phyloP scores from a whole-genome alignment of 768 basidiomycete genomes.

The Russula brevipes region DNA sequence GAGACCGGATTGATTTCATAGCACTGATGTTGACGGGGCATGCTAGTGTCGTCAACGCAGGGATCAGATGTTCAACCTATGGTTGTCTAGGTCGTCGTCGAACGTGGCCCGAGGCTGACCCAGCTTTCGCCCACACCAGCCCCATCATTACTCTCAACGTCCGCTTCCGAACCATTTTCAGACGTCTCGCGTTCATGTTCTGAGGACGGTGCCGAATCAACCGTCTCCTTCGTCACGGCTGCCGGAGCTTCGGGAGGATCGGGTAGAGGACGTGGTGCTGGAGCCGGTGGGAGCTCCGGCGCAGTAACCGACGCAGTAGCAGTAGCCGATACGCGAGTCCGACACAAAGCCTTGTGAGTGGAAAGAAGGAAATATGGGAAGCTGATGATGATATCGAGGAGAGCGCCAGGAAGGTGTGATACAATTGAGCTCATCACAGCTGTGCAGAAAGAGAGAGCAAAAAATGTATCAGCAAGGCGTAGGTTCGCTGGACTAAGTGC shows the following conservation, averaged over 20 bases:
- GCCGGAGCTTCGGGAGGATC: slow-evolving; percentile 26
- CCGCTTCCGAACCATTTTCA: slow-evolving; percentile 59
- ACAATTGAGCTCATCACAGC: slow-evolving; percentile 67
- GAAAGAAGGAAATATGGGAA: slow-evolving; percentile 62
- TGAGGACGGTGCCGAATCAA: slow-evolving; percentile 22
- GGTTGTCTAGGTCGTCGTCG: slow-evolving; percentile 3
- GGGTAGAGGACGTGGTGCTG: slow-evolving; percentile 21
- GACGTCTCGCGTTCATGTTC: slow-evolving; percentile 30
- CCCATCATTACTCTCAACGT: slow-evolving; percentile 60
- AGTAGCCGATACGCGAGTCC: slow-evolving; percentile 39
- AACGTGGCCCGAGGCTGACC: slow-evolving; percentile 48
- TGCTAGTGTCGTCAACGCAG: background rate
- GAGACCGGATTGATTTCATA: background rate
- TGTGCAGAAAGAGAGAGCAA: slow-evolving; percentile 30
- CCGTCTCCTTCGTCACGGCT: slow-evolving; percentile 1
- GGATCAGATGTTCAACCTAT: slow-evolving; percentile 1
- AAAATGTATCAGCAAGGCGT: slow-evolving; percentile 2
- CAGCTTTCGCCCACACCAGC: slow-evolving; percentile 58
- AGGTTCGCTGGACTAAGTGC: background rate
- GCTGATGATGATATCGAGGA: slow-evolving; percentile 61
- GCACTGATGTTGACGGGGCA: background rate
- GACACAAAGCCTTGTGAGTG: slow-evolving; percentile 55
- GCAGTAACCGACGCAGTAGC: slow-evolving; percentile 23
- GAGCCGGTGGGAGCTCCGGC: slow-evolving; percentile 16
- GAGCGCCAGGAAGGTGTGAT: slow-evolving; percentile 57